phyloP scores from a whole-genome alignment of 2,329 filamentous ascomycete genomes.

The Fusarium floridanum region DNA sequence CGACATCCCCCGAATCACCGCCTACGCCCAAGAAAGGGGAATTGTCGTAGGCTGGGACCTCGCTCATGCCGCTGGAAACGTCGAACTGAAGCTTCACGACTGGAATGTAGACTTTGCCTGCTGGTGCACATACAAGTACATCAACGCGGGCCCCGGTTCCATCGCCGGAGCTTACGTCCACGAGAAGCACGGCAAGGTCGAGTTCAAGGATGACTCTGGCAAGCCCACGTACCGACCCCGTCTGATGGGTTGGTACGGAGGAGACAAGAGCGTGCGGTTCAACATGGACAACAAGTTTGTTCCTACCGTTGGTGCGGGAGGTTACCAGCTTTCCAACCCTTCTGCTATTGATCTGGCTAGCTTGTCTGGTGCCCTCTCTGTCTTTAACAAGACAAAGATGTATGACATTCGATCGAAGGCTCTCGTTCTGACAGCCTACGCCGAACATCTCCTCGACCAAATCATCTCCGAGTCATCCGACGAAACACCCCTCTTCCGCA shows the following conservation, averaged over 20 bases:
- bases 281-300: slow-evolving; percentile 85
- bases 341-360: slow-evolving; percentile 82
- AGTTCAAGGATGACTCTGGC: slow-evolving; percentile 52
- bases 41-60: slow-evolving; percentile 89
- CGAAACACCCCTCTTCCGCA: slow-evolving; percentile 61
- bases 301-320: slow-evolving; percentile 81
- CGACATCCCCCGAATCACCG: slow-evolving; percentile 84
- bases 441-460: slow-evolving; percentile 74
- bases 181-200: slow-evolving; percentile 74
- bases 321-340: slow-evolving; percentile 88
- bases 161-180: slow-evolving; percentile 88
- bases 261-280: slow-evolving; percentile 81
- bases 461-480: slow-evolving; percentile 53
- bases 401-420: slow-evolving; percentile 77
- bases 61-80: slow-evolving; percentile 88
- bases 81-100: slow-evolving; percentile 82
- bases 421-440: slow-evolving; percentile 79
- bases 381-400: slow-evolving; percentile 82
- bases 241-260: slow-evolving; percentile 89
- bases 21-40: slow-evolving; percentile 77
- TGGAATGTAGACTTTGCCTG: slow-evolving; percentile 93
- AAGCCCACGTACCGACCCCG: slow-evolving; percentile 69
- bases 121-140: slow-evolving; percentile 96
- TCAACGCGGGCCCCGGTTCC: slow-evolving; percentile 86
- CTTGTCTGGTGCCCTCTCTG: slow-evolving; percentile 78